Evolutionary conservation across 768 basidiomycete genomes (phyloP), one percentile per base, ranked within the genome.

Genomic region (Amanita thiersii): DNA sequence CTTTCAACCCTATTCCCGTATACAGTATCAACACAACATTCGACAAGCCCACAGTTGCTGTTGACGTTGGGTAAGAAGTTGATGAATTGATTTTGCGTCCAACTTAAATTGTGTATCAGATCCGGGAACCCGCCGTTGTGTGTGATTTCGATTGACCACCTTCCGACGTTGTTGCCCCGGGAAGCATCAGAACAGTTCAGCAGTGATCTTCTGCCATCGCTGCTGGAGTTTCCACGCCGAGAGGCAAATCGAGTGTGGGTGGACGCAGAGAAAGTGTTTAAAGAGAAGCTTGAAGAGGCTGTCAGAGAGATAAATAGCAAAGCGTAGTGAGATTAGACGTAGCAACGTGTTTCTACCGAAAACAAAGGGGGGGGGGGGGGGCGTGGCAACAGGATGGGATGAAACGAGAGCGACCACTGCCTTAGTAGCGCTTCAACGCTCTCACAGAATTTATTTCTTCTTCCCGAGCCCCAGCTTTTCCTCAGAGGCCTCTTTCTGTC

Each of bases 131-230:
- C 86, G 5, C 61, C 78, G 6, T 61, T 97, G 49, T 81, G 79
- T 5, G 86, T 98, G 48, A 78, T 96, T 49, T 92, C 96, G 10
- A 98, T 99, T 47, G 96, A 98, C 64, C 94, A 98, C 57, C 70
- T 98, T 48, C 96, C 96, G 7, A 96, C 94, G 19, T 66, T 98
- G 45, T 73, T 99, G 25, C 96, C 96, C 17, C 74, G 96, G 37
- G 96, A 99, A 61, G 85, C 94, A 3, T 96, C 92, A 1, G 94
- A 99, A 62, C 92, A 96, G 55, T 98, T 98, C 66, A 92, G 89
- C 54, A 52, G 62, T 2, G 90, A 93, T 60, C 71, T 98, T 18
- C 66, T 94, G 24, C 90, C 92, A 5, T 86, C 89, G 4, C 62
- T 98, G 47, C 59, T 92, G 74, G 73, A 86, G 55, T 77, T 93